Base-by-base conservation (phyloP, 2,329 filamentous ascomycete species). In the Alternaria triticina region DNA sequence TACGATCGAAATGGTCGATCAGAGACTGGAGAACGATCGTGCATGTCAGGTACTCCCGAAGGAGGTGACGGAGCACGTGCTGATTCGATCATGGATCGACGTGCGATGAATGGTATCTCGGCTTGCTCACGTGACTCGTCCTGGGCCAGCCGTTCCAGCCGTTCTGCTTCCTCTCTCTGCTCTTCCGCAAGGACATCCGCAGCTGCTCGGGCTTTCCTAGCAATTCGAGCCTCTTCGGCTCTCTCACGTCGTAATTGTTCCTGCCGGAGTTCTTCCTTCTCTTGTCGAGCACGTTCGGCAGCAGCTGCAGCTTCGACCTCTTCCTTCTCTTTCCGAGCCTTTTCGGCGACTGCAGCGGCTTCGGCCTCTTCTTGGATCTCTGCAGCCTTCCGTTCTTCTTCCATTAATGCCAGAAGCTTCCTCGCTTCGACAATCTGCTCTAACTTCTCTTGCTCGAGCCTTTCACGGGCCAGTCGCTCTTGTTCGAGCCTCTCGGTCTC, bases 1-100 rank as follows among this genome's bases (percentile, higher is more conserved):
- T 70, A 69, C 57, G 70, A 68, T 54, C 58, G 57, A 30, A 66
- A 61, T 49, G 60, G 61, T 51, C 60, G 61, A 57, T 72, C 68
- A 49, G 67, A 64, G 30, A 60, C 64, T 59, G 68, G 60, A 57
- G 69, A 67, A 59, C 66, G 67, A 61, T 61, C 66, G 15, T 58
- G 56, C 44, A 52, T 54, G 25, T 59, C 33, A 58, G 59, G 40
- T 46, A 36, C 54, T 40, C 28, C 58, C 50, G 61, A 52, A 54
- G 47, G 62, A 57, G 67, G 66, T 47, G 66, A 59, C 46, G 59
- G 54, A 62, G 62, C 57, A 56, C 61, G 59, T 63, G 66, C 61
- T 67, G 60, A 64, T 57, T 66, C 65, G 22, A 55, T 27, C 47
- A 54, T 27, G 55, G 61, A 44, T 52, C 45, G 23, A 6, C 56